Evolutionary conservation across 2,329 filamentous ascomycete genomes (phyloP).

Genomic region (Alternaria ethzedia): DNA sequence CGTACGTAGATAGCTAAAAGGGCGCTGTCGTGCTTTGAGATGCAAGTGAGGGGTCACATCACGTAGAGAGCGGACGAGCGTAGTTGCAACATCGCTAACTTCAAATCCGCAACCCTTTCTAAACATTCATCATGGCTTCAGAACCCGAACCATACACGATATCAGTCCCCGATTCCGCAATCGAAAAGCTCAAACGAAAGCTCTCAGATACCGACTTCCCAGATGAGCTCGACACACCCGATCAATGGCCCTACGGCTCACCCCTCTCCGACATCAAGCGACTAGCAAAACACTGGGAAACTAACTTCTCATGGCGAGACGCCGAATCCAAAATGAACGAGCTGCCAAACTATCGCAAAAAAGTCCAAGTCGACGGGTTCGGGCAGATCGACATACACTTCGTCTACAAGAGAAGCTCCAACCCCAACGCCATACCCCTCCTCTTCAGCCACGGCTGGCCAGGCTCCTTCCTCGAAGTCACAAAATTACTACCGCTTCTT

Average conservation of each 20-base stretch:
- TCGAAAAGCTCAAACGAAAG: slow-evolving; percentile 63
- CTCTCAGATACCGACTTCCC: slow-evolving; percentile 62
- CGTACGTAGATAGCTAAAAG: background rate
- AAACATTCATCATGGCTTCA: slow-evolving; percentile 7
- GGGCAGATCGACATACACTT: slow-evolving; percentile 68
- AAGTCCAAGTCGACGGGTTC: slow-evolving; percentile 64
- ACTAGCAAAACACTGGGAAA: slow-evolving; percentile 63
- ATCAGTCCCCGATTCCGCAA: slow-evolving; percentile 48
- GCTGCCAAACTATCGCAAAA: slow-evolving; percentile 64
- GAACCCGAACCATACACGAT: slow-evolving; percentile 34
- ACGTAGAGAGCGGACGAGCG: background rate
- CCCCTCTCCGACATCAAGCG: slow-evolving; percentile 67
- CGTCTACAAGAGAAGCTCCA: slow-evolving; percentile 62
- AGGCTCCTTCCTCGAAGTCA: slow-evolving; percentile 71
- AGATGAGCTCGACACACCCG: slow-evolving; percentile 55
- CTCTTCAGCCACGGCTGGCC: slow-evolving; percentile 76
- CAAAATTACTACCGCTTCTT: slow-evolving; percentile 63
- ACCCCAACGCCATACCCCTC: slow-evolving; percentile 64
- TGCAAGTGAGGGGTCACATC: background rate
- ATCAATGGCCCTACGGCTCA: slow-evolving; percentile 65
- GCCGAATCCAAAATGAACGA: slow-evolving; percentile 66
- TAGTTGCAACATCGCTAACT: background rate
- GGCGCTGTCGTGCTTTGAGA: background rate
- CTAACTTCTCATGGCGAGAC: slow-evolving; percentile 65
- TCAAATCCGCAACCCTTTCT: background rate